Percentiles rank a stretch among this genome's conserved stretches.
Conservation (phyloP, 176 grass and related monocot species). For the Eleusine coracana region DNA sequence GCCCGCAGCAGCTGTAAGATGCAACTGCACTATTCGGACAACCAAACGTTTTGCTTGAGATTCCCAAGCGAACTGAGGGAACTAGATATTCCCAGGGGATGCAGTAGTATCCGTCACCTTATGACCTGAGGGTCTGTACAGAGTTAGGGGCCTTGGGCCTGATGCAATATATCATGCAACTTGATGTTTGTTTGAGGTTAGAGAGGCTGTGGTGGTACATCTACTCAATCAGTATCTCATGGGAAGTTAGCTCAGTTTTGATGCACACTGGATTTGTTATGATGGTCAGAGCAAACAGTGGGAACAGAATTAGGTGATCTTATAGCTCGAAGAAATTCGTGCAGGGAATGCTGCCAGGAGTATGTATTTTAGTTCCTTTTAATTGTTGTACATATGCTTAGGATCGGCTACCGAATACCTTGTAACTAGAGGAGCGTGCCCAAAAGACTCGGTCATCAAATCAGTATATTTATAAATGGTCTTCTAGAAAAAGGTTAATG, state of each 20-base stretch:
- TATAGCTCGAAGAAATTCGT: slow-evolving; percentile 27
- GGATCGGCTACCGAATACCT: slow-evolving; percentile 6
- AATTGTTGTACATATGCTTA: slow-evolving; percentile 24
- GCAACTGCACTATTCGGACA: slow-evolving; percentile 16
- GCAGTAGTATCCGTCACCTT: slow-evolving; percentile 10
- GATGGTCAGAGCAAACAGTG: neutral
- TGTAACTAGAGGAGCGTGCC: slow-evolving; percentile 31
- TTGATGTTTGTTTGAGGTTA: neutral
- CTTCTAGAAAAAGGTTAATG: neutral
- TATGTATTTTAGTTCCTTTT: neutral
- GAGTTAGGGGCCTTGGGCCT: slow-evolving; percentile 30
- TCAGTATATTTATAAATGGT: neutral
- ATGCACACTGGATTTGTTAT: neutral
- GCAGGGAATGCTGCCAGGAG: slow-evolving; percentile 8
- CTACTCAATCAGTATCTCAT: neutral
- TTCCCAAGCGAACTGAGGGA: slow-evolving; percentile 3
- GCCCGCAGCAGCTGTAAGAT: slow-evolving; percentile 3
- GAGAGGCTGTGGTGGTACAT: slow-evolving; percentile 10
- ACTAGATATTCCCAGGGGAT: slow-evolving; percentile 10
- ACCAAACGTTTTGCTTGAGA: neutral
- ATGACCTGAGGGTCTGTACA: slow-evolving; percentile 47
- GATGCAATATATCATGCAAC: slow-evolving; percentile 28
- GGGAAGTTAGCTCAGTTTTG: slow-evolving; percentile 49
- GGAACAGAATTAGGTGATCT: neutral
- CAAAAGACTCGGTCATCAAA: neutral